Base-by-base conservation (phyloP, 345 rosid species). In the Eucalyptus decipiens region DNA sequence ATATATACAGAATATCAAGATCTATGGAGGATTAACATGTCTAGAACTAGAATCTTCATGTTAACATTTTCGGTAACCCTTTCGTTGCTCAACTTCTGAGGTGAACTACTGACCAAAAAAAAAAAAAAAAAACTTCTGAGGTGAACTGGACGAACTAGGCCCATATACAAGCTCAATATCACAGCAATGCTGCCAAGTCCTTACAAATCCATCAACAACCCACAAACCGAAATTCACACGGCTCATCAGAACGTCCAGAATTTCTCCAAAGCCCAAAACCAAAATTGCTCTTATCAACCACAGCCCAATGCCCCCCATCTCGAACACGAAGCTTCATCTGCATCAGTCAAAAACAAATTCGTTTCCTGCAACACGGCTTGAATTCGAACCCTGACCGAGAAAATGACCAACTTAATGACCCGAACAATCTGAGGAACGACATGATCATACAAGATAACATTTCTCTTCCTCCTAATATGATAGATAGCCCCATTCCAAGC, bases 361-460 rank as follows among this genome's bases (percentile, higher is more conserved):
- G 11, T 32, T 69, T 69, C 80, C 23, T 69, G 80, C 80, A 4
- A 67, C 80, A 67, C 2, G 15, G n/a, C n/a, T 26, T 26, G n/a
- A 26, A 58, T 49, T 49, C 18, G 18, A 49, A 50, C 52, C 52
- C 52, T 6, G 67, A 62, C 69, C 0, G 34, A 28, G 34, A 62
- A 62, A 62, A 28, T 1, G 3, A 28, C 69, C 69, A 14, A 60
- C 32, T 28, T 60, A n/a, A 60, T 26, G 30, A 60, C 32, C 0
- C 0, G 67, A 28, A 1, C 32, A 60, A 60, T 62, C 69, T 62
- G 69, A 28, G 69, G n/a, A 58, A 26, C 65, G 0, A 26, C 60
- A 58, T 58, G 30, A 24, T 3, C 2, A 0, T 49, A 17, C 1
- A 49, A 49, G 51, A 49, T 0, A 49, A 0, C 51, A 49, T 58